Base-by-base conservation (phyloP, 495 filamentous ascomycete genomes). In the Daldinia vernicosa region DNA sequence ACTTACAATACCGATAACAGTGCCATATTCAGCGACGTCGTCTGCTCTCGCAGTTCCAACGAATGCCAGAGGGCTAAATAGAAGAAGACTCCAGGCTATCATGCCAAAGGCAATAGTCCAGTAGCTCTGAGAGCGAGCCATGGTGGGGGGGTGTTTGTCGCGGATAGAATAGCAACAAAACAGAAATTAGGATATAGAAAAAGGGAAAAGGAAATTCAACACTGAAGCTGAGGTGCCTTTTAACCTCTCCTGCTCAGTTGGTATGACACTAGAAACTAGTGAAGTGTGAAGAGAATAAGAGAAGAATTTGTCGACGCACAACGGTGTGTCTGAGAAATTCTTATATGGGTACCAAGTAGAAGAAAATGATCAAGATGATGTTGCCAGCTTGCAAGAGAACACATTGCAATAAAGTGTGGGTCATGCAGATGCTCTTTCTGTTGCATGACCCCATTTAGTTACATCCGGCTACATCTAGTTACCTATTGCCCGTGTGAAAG, bases 1-100 rank as follows among this genome's bases (percentile, higher is more conserved):
- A 84, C 83, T 75, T 80, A 85, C 83, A 81, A 99, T 99, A 90
- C 95, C 95, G 77, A 99, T 95, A 66, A 97, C 93, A 69, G 90
- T 94, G 77, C 94, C 93, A 81, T 92, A 93, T 73, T 88, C 91
- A 51, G 95, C 91, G 24, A 79, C 75, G 61, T 95, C 91, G 75
- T 93, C 85, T 62, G 94, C 95, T 71, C 88, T 83, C 68, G 89
- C 94, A 68, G 86, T 86, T 74, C 88, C 86, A 62, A 96, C 85
- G 67, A 98, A 89, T 47, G 93, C 90, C 27, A 84, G 75, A 54
- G 85, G 85, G 55, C 92, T 88, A 72, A 97, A 89, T 52, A 97
- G 85, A 69, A 94, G 87, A 74, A 95, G 87, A 55, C 97, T 87
- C 83, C 95, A 96, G 80, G 93, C 86, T 76, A 94, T 79, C 75